Conservation (phyloP, 352 stramenopile species). For the Sclerospora graminicola region DNA sequence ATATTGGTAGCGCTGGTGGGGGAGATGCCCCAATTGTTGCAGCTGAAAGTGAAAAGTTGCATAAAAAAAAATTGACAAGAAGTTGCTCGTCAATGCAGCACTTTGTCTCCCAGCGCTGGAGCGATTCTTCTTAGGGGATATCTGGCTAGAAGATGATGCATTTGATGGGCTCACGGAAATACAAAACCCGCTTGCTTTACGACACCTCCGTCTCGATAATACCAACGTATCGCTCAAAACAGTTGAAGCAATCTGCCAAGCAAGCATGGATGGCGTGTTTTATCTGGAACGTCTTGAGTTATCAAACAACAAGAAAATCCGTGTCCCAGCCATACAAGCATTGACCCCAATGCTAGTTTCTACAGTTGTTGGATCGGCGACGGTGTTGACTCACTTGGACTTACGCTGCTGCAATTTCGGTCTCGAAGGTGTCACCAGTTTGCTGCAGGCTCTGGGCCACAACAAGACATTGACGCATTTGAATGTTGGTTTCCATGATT, state of each 20-base stretch:
- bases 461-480: conserved; percentile 48
- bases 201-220: conserved; percentile 37
- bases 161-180: conserved; percentile 24
- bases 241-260: conserved; percentile 30
- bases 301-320: conserved; percentile 51
- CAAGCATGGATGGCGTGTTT: conserved; percentile 38
- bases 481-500: conserved; percentile 65
- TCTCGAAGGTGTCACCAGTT: conserved; percentile 43
- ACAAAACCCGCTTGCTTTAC: conserved; percentile 20
- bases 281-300: conserved; percentile 47
- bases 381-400: conserved; percentile 45
- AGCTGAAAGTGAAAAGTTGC: conserved; percentile 53
- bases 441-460: conserved; percentile 41
- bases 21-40: conserved; percentile 21
- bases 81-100: conserved; percentile 30
- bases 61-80: conserved; percentile 51
- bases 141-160: conserved; percentile 59
- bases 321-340: conserved; percentile 45
- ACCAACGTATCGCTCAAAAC: conserved; percentile 47
- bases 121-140: conserved; percentile 59
- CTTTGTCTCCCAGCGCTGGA: conserved; percentile 26
- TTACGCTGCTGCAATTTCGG: conserved; percentile 56
- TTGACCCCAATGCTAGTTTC: conserved; percentile 53
- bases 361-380: neutral
- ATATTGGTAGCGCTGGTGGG: conserved; percentile 36